Conservation (phyloP, 805 yeast genomes). For the Suhomyces kilbournensis region DNA sequence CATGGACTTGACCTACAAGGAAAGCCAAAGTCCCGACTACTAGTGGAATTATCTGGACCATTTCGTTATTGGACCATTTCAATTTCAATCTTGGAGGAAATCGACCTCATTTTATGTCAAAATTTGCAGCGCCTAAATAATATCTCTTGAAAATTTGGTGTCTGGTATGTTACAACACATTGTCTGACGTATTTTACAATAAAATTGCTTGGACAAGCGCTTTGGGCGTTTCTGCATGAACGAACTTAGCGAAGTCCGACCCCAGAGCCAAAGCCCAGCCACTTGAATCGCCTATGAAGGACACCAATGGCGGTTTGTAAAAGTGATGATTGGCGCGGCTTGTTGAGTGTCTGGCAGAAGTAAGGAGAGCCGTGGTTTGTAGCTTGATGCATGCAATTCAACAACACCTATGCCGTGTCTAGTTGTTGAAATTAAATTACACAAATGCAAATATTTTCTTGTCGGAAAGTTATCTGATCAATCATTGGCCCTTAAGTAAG, state of each 20-base stretch:
- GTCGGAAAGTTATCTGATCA: constrained; percentile 4
- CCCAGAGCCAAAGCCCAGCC: not conserved
- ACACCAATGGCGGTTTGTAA: no score
- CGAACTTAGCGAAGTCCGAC: not conserved
- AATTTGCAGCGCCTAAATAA: not conserved
- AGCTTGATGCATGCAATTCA: not conserved
- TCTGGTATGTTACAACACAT: not conserved
- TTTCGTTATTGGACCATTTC: no score
- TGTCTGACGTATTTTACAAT: not conserved
- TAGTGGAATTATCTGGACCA: not conserved
- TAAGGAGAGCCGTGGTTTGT: not conserved
- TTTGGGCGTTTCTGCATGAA: not conserved
- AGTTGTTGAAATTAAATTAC: not conserved
- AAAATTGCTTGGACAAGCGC: not conserved
- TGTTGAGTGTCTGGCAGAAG: not conserved
- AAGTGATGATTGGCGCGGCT: not conserved
- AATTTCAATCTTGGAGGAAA: not conserved
- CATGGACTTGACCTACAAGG: not conserved
- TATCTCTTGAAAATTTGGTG: not conserved
- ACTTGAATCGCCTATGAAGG: no score
- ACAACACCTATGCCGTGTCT: not conserved
- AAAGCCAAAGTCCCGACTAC: not conserved
- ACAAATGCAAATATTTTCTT: not conserved
- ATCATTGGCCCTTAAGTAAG: constrained; percentile 3
- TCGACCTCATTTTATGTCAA: not conserved